A percentile compares a stretch with the other conserved stretches of the same genome.
Evolutionary conservation across 139 green algal genomes (phyloP).

Genomic region (Zygnema circumcarinatum): DNA sequence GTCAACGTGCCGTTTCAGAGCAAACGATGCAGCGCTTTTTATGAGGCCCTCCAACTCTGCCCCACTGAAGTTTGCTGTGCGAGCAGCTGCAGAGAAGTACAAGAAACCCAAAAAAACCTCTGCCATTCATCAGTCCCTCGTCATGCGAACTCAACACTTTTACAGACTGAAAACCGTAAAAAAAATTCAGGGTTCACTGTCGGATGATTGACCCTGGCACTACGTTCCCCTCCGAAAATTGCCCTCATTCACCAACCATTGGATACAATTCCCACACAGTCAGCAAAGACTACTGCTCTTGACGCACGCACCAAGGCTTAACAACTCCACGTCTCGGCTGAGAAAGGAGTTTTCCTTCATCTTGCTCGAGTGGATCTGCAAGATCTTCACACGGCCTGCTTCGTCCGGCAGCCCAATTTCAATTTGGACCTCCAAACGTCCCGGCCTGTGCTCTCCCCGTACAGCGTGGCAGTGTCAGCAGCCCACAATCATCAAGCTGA

Average conservation of each 20-base stretch:
- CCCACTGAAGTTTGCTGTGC: slow-evolving; percentile 90
- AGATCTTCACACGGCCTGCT: slow-evolving; percentile 88
- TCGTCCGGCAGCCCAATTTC: slow-evolving; percentile 98
- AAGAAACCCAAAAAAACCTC: too few relatives aligned
- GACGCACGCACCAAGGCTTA: slow-evolving; percentile 66
- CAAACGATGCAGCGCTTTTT: slow-evolving; percentile 90
- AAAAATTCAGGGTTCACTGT: background rate
- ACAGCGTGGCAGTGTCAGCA: slow-evolving; percentile 2
- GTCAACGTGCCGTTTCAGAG: slow-evolving; percentile 93
- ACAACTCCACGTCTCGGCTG: slow-evolving; percentile 84
- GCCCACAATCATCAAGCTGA: too few relatives aligned
- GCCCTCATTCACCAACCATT: too few relatives aligned
- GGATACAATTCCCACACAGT: too few relatives aligned
- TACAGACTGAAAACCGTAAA: too few relatives aligned
- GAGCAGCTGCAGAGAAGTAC: slow-evolving; percentile 62
- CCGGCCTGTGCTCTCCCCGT: slow-evolving; percentile 70
- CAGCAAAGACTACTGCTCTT: too few relatives aligned
- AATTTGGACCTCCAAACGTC: slow-evolving; percentile 83
- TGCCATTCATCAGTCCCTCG: background rate
- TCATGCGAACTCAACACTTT: too few relatives aligned
- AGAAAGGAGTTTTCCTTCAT: slow-evolving; percentile 93
- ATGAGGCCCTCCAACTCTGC: slow-evolving; percentile 96
- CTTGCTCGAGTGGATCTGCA: slow-evolving; percentile 87
- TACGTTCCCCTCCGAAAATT: too few relatives aligned
- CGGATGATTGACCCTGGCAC: background rate